Evolutionary conservation across 352 stramenopile species (phyloP).

Genomic region (Globisporangium parvum): DNA sequence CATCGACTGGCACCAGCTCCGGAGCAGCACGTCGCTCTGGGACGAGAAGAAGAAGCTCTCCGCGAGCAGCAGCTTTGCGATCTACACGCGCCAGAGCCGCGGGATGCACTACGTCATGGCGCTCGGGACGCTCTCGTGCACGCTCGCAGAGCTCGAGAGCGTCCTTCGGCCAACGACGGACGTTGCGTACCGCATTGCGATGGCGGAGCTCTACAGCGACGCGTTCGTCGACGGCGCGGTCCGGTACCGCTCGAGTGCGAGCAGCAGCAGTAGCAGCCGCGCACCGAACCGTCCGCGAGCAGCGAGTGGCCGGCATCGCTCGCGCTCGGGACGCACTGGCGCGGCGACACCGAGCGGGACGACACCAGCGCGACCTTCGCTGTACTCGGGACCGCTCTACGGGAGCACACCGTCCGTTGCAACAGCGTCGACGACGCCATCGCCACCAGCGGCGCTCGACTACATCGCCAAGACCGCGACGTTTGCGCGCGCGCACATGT

Average conservation of each 20-base stretch:
- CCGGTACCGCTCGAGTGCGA: slow-evolving; percentile 2
- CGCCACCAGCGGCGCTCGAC: not conserved
- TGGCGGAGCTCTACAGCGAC: slow-evolving; percentile 16
- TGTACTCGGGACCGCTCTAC: not conserved
- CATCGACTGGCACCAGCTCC: slow-evolving; percentile 15
- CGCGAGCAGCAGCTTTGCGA: slow-evolving; percentile 8
- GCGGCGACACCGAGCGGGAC: not conserved
- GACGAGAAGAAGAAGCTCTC: slow-evolving; percentile 12
- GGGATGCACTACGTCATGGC: slow-evolving; percentile 18
- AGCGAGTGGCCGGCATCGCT: too few relatives aligned
- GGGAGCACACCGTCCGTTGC: not conserved
- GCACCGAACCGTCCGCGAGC: not conserved
- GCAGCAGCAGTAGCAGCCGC: not conserved
- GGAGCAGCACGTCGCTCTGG: slow-evolving; percentile 16
- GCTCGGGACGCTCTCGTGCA: slow-evolving; percentile 12
- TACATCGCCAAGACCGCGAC: slow-evolving; percentile 42
- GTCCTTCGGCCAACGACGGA: slow-evolving; percentile 11
- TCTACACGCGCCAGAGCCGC: slow-evolving; percentile 17
- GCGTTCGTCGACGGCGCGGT: slow-evolving; percentile 16
- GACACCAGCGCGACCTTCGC: not conserved
- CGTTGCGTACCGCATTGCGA: slow-evolving; percentile 7
- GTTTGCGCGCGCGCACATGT: slow-evolving; percentile 35
- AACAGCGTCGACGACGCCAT: not conserved
- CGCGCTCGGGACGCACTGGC: too few relatives aligned
- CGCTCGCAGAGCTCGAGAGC: slow-evolving; percentile 12